Base-by-base conservation (phyloP, 305 asterid species). In the Fraxinus nigra region DNA sequence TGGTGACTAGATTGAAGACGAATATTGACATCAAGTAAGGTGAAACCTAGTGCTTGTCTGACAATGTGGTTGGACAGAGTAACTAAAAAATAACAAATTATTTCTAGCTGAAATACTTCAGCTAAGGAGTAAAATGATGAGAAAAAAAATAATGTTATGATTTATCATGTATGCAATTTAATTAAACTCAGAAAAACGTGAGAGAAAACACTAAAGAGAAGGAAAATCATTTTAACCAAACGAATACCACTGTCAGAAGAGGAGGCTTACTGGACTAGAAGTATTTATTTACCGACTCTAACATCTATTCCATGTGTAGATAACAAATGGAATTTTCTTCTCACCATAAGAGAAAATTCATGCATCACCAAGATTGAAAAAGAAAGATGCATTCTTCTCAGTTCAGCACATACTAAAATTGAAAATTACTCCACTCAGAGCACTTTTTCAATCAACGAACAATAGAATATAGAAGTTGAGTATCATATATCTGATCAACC, bases 291-390 rank as follows among this genome's bases (percentile, higher is more conserved):
- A n/a, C 46, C 48, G 14, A 33, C 75, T 69, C 32, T 14, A 69
- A 26, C 38, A 14, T 70, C 13, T 70, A 37, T 33, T 14, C 76
- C 76, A 33, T 70, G 46, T 67, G 73, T 69, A 80, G 37, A 33
- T 35, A 67, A 79, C 18, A 24, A 78, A 84, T 37, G 35, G 26
- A 76, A 38, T 26, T 56, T 54, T 67, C 35, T 67, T 84, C 70
- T 70, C 34, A 33, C 67, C 73, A 40, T 65, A 32, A 77, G 69
- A 73, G 33, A 63, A 75, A 26, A 65, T 34, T 65, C 34, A 63
- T 46, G 61, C 70, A 56, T 56, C 13, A 8, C 67, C 28, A 43
- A 77, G 46, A 59, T 76, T 18, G 78, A 65, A 35, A 37, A 67
- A 67, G 35, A 28, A 13, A 67, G 74, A 67, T 67, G 43, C 14